Evolutionary conservation across 345 rosid genomes (phyloP), one percentile per base, ranked within the genome.

Genomic region (Acer campestre): DNA sequence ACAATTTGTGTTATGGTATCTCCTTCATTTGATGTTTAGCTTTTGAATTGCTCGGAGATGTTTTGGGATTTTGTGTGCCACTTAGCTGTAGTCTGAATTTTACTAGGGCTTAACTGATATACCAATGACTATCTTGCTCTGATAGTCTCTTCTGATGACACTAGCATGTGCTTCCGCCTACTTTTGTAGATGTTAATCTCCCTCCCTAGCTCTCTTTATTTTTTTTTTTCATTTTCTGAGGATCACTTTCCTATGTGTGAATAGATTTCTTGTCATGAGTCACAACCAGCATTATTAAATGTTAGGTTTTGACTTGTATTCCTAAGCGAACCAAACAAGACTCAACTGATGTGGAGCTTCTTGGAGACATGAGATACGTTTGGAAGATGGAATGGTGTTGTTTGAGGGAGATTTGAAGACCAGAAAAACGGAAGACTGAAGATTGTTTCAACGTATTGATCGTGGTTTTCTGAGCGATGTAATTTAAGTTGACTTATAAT

Each of bases 21-120:
- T 79, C 67, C 31, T 29, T 29, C 59, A 27, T 76, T 70, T 75
- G 46, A 63, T 75, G 35, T 77, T 76, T 68, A 71, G 40, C 64
- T 65, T 73, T 67, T 55, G 18, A 78, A 46, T 48, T 77, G 51
- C 44, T 75, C 23, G 42, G 23, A 74, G 69, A 62, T 63, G 69
- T 4, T 46, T 62, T 42, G 42, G 67, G 61, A 75, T 65, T 27
- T 64, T 59, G 22, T 61, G 9, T 40, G 59, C n/a, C 27, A 1
- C 22, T 35, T 10, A 0, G 61, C 70, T 77, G n/a, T 55, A 31
- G 64, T 61, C 20, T 53, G 62, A 70, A 20, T 48, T 27, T 69
- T 61, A 22, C 10, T 40, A 1, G 44, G 20, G n/a, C 35, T 65
- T 2, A 51, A 65, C 51, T 27, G 8, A 49, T n/a, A 35, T 51